These are phyloP conservation scores for Hortaea sp. DNA, from an alignment of 2,329 filamentous ascomycete species.

Conservation along the genomic window DNA sequence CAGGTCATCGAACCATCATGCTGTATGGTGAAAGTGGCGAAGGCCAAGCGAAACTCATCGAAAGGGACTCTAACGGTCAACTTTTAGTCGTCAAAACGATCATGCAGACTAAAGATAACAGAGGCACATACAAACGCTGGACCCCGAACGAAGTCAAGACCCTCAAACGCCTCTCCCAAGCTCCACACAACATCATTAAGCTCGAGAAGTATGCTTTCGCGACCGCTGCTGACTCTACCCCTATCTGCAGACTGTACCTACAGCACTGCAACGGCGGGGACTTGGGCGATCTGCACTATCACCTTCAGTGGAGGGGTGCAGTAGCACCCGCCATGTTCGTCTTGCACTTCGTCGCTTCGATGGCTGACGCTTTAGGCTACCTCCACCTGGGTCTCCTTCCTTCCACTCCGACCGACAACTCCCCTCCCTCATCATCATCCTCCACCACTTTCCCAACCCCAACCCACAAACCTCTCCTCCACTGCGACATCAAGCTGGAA, in stretches of 20 bases:
- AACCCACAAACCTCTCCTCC: conserved; percentile 7
- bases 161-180: neutral
- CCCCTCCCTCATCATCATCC: neutral
- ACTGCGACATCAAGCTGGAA: conserved; percentile 16
- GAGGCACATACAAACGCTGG: neutral
- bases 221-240: neutral
- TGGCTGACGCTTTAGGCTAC: conserved; percentile 17
- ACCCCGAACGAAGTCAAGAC: neutral
- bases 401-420: neutral
- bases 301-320: too few relatives aligned
- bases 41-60: neutral
- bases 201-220: neutral
- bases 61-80: neutral
- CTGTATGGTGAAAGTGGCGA: neutral
- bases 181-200: neutral
- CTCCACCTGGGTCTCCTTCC: conserved; percentile 14
- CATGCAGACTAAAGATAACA: neutral
- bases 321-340: conserved; percentile 6
- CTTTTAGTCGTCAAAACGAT: conserved; percentile 2
- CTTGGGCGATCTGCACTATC: neutral
- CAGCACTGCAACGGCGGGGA: conserved; percentile 2
- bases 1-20: neutral
- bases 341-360: conserved; percentile 15
- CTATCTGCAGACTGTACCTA: neutral
- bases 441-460: neutral